Percentiles rank a stretch among this genome's conserved stretches.
These are phyloP conservation scores for Nakataea oryzae DNA, from an alignment of 2,329 filamentous ascomycete genomes.

Conservation along the genomic window DNA sequence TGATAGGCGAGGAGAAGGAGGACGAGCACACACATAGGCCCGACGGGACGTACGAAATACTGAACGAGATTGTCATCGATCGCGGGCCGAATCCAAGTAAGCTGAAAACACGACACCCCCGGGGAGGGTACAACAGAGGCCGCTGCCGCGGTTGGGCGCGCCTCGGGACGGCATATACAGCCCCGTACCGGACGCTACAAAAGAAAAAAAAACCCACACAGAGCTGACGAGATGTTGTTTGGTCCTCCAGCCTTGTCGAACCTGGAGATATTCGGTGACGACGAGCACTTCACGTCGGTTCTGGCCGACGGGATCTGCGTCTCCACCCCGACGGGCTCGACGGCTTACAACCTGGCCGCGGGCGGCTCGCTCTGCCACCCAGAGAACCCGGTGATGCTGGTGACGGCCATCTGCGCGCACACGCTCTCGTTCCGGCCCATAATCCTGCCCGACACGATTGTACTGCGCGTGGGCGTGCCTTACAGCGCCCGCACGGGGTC, in stretches of 20 bases:
- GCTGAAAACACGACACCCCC: constrained; percentile 14
- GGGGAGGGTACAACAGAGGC: background rate
- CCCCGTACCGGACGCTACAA: background rate
- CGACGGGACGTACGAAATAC: constrained; percentile 75
- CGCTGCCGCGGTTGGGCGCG: background rate
- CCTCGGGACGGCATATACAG: background rate
- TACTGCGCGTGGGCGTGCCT: constrained; percentile 85
- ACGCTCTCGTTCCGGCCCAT: constrained; percentile 94
- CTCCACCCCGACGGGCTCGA: constrained; percentile 87
- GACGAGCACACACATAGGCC: constrained; percentile 78
- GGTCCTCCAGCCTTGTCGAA: constrained; percentile 66
- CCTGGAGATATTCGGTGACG: constrained; percentile 86
- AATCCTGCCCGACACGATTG: constrained; percentile 91
- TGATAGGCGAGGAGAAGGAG: constrained; percentile 77
- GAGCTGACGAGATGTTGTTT: constrained; percentile 5
- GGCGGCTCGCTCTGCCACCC: constrained; percentile 94
- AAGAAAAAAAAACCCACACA: background rate
- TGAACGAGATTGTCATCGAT: constrained; percentile 96
- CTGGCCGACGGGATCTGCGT: constrained; percentile 90
- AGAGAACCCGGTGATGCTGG: constrained; percentile 90
- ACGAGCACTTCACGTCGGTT: constrained; percentile 90
- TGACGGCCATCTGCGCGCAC: constrained; percentile 90
- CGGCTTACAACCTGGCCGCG: constrained; percentile 89
- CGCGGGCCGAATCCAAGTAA: constrained; percentile 84
- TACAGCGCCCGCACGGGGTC: constrained; percentile 82